Base-by-base conservation (phyloP, 139 green algal species). In the Trebouxia sp. region DNA sequence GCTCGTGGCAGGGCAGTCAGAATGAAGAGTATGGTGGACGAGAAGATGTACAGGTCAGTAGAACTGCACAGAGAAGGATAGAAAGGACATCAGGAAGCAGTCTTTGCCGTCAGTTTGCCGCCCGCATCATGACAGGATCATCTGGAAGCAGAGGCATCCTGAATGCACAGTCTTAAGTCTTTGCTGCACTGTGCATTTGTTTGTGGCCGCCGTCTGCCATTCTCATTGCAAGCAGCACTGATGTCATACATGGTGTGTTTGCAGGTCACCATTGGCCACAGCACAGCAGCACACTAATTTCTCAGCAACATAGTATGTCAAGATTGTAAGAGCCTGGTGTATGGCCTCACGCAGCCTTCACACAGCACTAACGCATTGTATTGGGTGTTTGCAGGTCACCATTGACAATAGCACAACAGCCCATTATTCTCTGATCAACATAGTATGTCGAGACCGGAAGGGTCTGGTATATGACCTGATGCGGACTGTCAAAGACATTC, bases 311-410 rank as follows among this genome's bases (percentile, higher is more conserved):
- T 95, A 30, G 42, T 81, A 17, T 93, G 87, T 79, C 38, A 72
- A 5, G 92, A 96, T 75, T 88, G 92, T 69, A 96, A 96, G 86
- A 92, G 92, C 39, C 87, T 96, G 48, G 65, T 96, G 11, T 96
- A 94, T 81, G 92, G 96, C 81, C 62, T 93, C 3, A 85, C 94
- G 66, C 83, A 89, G 51, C 86, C 82, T 4, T 51, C n/a, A 45
- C 42, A 6, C 4, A 32, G 4, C 39, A 43, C 56, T 22, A 45
- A 24, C 6, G 58, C 58, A 70, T n/a, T 17, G 37, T n/a, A 35
- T 24, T n/a, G 15, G 58, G 1, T 37, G 58, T n/a, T 70, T 12
- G 22, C 12, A 17, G 20, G 22, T 17, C 12, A 22, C 26, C 2
- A 78, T 95, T 7, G 92, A 96, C 82, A 94, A 94, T 77, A 79